A percentile compares a stretch with the other conserved stretches of the same genome.
Evolutionary conservation across 345 rosid species (phyloP).

Genomic region (Kandelia obovata): DNA sequence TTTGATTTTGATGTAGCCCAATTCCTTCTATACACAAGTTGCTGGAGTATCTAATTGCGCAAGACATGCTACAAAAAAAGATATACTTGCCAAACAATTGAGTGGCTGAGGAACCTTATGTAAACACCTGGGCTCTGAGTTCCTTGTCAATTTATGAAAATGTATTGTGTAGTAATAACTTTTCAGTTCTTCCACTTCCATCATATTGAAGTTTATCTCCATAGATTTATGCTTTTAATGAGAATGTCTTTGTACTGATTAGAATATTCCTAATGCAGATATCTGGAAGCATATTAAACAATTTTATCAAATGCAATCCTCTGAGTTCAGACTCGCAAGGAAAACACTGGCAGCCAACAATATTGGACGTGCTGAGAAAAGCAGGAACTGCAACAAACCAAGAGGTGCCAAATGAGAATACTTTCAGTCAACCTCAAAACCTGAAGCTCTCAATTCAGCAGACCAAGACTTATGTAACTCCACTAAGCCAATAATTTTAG

Average conservation of each 20-base stretch:
- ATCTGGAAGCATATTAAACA: slow-evolving; percentile 64
- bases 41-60: slow-evolving; percentile 46
- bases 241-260: slow-evolving; percentile 15
- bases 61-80: slow-evolving; percentile 57
- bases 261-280: slow-evolving; percentile 42
- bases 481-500: too few relatives aligned
- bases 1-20: slow-evolving; percentile 45
- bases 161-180: neutral
- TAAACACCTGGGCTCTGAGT: slow-evolving; percentile 32
- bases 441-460: slow-evolving; percentile 24
- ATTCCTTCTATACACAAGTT: slow-evolving; percentile 74
- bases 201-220: neutral
- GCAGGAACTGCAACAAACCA: slow-evolving; percentile 45
- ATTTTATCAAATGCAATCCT: slow-evolving; percentile 22
- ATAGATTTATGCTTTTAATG: slow-evolving; percentile 1
- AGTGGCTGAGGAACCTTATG: slow-evolving; percentile 70
- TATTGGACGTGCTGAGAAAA: slow-evolving; percentile 52
- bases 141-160: slow-evolving; percentile 3
- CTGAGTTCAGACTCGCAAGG: slow-evolving; percentile 35
- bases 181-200: neutral
- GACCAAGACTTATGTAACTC: slow-evolving; percentile 29
- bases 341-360: slow-evolving; percentile 52
- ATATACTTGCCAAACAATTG: slow-evolving; percentile 53
- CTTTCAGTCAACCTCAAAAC: slow-evolving; percentile 31
- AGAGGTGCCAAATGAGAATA: slow-evolving; percentile 40